Percentiles rank a stretch among this genome's conserved stretches.
Evolutionary conservation across 768 basidiomycete genomes (phyloP).

Genomic region (Russula griseocarnosa): DNA sequence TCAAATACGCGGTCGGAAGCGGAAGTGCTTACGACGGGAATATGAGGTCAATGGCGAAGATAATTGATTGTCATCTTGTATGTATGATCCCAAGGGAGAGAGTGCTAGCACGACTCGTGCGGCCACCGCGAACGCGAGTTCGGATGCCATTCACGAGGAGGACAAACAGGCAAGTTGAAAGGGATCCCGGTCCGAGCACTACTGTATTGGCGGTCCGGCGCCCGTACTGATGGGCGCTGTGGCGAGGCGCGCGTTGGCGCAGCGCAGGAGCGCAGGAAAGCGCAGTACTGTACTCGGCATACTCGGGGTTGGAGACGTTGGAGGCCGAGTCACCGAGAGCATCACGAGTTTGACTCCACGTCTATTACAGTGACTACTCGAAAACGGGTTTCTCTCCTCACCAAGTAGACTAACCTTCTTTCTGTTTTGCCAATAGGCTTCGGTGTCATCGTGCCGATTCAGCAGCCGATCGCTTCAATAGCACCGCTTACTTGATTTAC

Average conservation of each 20-base stretch:
- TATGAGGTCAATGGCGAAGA: conserved; percentile 80
- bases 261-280: no score
- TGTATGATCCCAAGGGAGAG: conserved; percentile 44
- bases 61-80: conserved; percentile 71
- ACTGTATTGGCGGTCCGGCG: background rate
- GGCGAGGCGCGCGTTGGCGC: no score
- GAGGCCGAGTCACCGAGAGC: background rate
- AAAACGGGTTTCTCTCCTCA: background rate
- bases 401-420: background rate
- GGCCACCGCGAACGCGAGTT: conserved; percentile 37
- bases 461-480: no score
- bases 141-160: conserved; percentile 11
- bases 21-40: conserved; percentile 57
- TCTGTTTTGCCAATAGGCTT: no score
- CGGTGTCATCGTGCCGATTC: background rate
- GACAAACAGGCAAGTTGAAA: no score
- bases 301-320: background rate
- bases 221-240: no score
- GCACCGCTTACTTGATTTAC: conserved; percentile 3
- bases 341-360: background rate
- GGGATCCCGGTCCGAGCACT: background rate
- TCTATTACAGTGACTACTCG: background rate
- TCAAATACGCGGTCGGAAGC: background rate
- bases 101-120: conserved; percentile 52
- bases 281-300: no score